Evolutionary conservation across 495 filamentous ascomycete genomes (phyloP), one percentile per base, ranked within the genome.

Genomic region (Cercophora sp.): DNA sequence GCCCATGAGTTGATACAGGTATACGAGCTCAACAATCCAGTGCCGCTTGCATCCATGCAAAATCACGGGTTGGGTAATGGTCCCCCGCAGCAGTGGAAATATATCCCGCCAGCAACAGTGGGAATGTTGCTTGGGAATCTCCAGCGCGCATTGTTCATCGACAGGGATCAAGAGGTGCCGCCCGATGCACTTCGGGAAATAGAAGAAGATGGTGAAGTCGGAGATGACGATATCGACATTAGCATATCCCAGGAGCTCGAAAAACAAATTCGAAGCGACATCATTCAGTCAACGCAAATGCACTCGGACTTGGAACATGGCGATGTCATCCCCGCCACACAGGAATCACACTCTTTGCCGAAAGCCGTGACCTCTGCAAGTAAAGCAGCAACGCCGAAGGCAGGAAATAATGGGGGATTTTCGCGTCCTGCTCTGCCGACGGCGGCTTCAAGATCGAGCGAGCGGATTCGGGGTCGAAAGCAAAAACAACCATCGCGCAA

Each of bases 1-100:
- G 77, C 77, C 13, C 72, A 77, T 41, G 71, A 79, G 57, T 62
- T 80, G 25, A 24, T 71, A 4, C 74, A 79, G 51, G 69, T 80
- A 5, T 80, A 80, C 45, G 66, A 75, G 54, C 69, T 81, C 4
- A 76, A 78, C 43, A 71, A 79, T 46, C 73, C 76, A 0, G 58
- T 78, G n/a, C 63, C 70, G 2, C 52, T 70, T 13, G 60, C 65
- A 1, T 59, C 69, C 10, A 69, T 79, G 67, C 60, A 67, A 41
- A 58, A 65, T 10, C 69, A 73, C 19, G 75, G 71, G 0, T 70
- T 75, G 70, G 55, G 76, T 3, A 54, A 61, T 0, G 52, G 54
- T 8, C 34, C 70, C 3, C 75, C 75, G 22, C 63, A 61, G 48
- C 71, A 60, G 41, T 77, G 63, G 39, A 54, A 52, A 9, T 72